Evolutionary conservation across 805 yeast species (phyloP).

Genomic region (Myxozyma neglecta): DNA sequence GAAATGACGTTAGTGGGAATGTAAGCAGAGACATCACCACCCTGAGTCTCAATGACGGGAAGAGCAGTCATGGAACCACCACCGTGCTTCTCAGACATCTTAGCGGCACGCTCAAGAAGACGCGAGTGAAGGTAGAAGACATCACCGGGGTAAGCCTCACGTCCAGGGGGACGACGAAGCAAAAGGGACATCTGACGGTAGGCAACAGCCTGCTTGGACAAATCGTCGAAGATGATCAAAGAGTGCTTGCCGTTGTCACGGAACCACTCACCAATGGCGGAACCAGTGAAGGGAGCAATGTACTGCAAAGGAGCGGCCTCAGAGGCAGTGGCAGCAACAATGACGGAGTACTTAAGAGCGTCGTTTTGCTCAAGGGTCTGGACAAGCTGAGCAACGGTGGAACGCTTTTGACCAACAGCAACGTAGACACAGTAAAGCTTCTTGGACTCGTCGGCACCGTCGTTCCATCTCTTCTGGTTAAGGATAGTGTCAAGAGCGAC

Average conservation of each 20-base stretch:
- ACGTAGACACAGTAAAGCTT: constrained; percentile 99
- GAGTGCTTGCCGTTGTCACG: constrained; percentile 99
- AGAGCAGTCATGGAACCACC: constrained; percentile 94
- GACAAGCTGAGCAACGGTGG: constrained; percentile 98
- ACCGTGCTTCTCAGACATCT: constrained; percentile 86
- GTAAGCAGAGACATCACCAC: constrained; percentile 98
- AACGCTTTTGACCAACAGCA: constrained; percentile 99
- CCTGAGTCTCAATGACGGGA: constrained; percentile 97
- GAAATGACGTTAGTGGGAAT: constrained; percentile 97
- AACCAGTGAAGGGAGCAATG: constrained; percentile 99
- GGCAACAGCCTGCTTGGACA: constrained; percentile 99
- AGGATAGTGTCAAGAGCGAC: constrained; percentile 97
- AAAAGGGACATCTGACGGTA: constrained; percentile 98
- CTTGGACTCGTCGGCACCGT: constrained; percentile 91
- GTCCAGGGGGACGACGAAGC: constrained; percentile 96
- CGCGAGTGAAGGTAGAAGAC: constrained; percentile 94
- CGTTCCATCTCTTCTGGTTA: constrained; percentile 99
- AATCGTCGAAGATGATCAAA: constrained; percentile 93
- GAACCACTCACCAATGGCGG: constrained; percentile 99
- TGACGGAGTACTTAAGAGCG: constrained; percentile 95
- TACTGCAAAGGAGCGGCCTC: constrained; percentile 99
- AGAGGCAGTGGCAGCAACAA: constrained; percentile 99
- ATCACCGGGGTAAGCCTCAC: constrained; percentile 97
- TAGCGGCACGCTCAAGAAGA: constrained; percentile 95
- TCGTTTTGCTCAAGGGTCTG: constrained; percentile 98